These are phyloP conservation scores for Ceratocystis harringtonii DNA, from an alignment of 2,329 filamentous ascomycete genomes.

Conservation along the genomic window DNA sequence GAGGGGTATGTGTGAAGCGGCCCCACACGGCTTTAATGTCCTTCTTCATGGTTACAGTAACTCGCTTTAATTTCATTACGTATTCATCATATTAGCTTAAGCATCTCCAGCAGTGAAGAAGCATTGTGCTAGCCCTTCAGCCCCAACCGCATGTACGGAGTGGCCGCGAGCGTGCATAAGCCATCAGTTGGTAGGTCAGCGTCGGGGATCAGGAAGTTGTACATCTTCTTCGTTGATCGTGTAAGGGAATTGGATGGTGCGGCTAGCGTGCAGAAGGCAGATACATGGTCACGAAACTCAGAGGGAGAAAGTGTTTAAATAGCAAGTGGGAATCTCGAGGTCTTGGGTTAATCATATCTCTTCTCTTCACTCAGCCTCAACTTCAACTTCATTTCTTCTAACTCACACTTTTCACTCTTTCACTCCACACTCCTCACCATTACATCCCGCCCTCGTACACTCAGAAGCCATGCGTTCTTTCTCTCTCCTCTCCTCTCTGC, in stretches of 20 bases:
- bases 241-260: not conserved
- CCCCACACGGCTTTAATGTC: too few relatives aligned
- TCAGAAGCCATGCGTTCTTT: not conserved
- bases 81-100: not conserved
- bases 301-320: too few relatives aligned
- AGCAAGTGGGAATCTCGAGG: too few relatives aligned
- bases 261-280: too few relatives aligned
- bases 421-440: too few relatives aligned
- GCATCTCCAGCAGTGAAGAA: not conserved
- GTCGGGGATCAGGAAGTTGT: not conserved
- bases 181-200: not conserved
- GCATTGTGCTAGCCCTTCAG: not conserved
- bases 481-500: not conserved
- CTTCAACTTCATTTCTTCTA: not conserved
- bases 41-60: too few relatives aligned
- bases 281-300: too few relatives aligned
- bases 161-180: not conserved
- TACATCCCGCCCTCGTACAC: not conserved
- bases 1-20: too few relatives aligned
- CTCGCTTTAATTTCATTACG: not conserved
- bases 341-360: too few relatives aligned
- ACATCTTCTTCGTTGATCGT: too few relatives aligned
- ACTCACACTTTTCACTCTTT: not conserved
- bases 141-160: not conserved
- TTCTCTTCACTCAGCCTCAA: too few relatives aligned